These are phyloP conservation scores for Venturia asperata DNA, from an alignment of 2,329 filamentous ascomycete species.

Conservation along the genomic window DNA sequence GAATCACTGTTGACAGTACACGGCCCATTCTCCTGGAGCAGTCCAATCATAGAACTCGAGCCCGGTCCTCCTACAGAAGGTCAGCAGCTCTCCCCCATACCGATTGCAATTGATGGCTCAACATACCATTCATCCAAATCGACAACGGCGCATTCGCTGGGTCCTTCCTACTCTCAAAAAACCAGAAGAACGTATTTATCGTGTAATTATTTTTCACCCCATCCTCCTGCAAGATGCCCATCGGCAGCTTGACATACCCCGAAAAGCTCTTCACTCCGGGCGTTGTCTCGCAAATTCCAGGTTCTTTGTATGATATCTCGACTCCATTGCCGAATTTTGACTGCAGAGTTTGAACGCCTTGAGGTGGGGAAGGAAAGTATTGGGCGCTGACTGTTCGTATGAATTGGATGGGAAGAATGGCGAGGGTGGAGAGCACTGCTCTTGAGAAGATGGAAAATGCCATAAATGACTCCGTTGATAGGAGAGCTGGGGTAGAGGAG, in stretches of 20 bases:
- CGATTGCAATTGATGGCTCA: conserved; percentile 16
- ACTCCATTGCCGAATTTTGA: conserved; percentile 22
- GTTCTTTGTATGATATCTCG: conserved; percentile 26
- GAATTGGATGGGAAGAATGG: background rate
- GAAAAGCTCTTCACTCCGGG: conserved; percentile 50
- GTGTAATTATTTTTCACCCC: conserved; percentile 41
- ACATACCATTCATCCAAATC: conserved; percentile 22
- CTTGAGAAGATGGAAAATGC: background rate
- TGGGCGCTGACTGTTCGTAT: background rate
- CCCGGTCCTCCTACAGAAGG: conserved; percentile 46
- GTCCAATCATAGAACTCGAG: conserved; percentile 43
- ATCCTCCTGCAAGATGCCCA: conserved; percentile 35
- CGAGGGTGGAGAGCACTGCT: background rate
- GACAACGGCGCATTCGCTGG: conserved; percentile 49
- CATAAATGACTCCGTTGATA: background rate
- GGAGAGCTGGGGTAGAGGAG: background rate
- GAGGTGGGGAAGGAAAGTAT: conserved; percentile 17
- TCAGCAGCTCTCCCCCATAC: background rate
- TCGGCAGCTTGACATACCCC: conserved; percentile 53
- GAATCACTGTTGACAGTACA: conserved; percentile 49
- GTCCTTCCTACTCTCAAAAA: conserved; percentile 53
- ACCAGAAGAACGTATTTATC: conserved; percentile 58
- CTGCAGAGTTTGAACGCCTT: conserved; percentile 9
- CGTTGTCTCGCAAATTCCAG: conserved; percentile 50
- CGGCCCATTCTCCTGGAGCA: conserved; percentile 46